Conservation (phyloP, 2,329 filamentous ascomycete species). For the Cercospora berteroae region DNA sequence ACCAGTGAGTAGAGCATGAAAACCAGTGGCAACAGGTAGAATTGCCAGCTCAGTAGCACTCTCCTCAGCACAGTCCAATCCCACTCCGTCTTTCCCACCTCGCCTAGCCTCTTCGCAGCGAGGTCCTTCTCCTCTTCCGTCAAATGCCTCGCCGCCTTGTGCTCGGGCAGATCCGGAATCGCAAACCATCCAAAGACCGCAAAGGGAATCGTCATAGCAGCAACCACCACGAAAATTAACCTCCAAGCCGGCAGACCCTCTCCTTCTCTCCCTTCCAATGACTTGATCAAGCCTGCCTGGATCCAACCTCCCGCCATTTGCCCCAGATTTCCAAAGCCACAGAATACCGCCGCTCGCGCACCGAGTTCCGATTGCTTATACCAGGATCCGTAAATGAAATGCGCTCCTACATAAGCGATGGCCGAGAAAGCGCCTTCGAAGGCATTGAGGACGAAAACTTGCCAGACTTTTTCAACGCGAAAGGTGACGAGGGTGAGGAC, state of each 20-base stretch:
- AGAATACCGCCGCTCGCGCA: conserved; percentile 44
- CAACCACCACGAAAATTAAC: conserved; percentile 48
- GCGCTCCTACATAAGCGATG: conserved; percentile 44
- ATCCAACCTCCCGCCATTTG: conserved; percentile 50
- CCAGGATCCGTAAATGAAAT: conserved; percentile 49
- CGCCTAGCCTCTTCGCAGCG: conserved; percentile 41
- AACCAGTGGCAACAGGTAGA: conserved; percentile 46
- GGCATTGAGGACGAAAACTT: conserved; percentile 47
- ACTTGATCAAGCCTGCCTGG: conserved; percentile 43
- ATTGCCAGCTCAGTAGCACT: conserved; percentile 47
- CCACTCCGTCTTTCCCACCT: conserved; percentile 28
- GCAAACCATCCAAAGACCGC: conserved; percentile 47
- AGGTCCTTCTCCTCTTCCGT: conserved; percentile 39
- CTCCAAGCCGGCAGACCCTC: conserved; percentile 44
- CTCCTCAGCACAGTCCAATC: conserved; percentile 36
- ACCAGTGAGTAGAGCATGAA: conserved; percentile 51
- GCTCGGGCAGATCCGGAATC: conserved; percentile 46
- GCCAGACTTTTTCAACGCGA: conserved; percentile 44
- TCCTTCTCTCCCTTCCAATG: conserved; percentile 36
- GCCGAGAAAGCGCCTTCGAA: conserved; percentile 48
- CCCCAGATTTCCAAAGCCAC: conserved; percentile 45
- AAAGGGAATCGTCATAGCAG: conserved; percentile 44
- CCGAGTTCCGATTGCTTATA: conserved; percentile 47
- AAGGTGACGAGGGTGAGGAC: conserved; percentile 47
- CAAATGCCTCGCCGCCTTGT: conserved; percentile 45